A percentile compares a stretch with the other conserved stretches of the same genome.
Evolutionary conservation across 345 rosid genomes (phyloP).

Genomic region (Cardamine resedifolia): DNA sequence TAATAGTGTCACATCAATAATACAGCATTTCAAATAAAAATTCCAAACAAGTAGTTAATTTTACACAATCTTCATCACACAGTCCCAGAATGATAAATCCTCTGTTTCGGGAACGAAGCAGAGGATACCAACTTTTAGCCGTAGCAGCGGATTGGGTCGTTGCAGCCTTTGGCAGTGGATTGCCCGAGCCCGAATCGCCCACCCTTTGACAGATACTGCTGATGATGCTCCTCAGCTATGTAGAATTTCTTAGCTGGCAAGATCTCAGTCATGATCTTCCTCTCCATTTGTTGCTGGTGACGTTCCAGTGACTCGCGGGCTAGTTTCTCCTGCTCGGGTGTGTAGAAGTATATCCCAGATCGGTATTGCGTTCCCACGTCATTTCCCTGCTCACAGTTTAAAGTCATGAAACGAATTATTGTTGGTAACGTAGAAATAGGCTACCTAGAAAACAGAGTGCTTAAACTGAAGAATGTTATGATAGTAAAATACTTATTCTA

Average conservation of each 20-base stretch:
- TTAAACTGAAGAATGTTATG: background rate
- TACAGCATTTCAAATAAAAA: background rate
- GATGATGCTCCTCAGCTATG: conserved; percentile 89
- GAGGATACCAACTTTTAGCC: conserved; percentile 47
- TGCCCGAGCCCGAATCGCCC: conserved; percentile 79
- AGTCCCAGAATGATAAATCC: background rate
- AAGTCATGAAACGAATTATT: background rate
- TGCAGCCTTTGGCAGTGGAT: conserved; percentile 82
- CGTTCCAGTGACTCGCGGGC: conserved; percentile 66
- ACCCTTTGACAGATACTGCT: conserved; percentile 89
- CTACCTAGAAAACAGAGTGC: background rate
- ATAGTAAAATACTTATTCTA: background rate
- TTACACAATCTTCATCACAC: background rate
- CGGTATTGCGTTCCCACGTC: conserved; percentile 94
- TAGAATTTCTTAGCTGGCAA: conserved; percentile 90
- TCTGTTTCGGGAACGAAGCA: conserved; percentile 12
- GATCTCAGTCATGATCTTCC: conserved; percentile 79
- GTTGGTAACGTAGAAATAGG: background rate
- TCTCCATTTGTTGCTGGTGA: conserved; percentile 58
- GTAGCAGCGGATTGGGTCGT: conserved; percentile 86
- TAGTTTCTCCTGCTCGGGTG: conserved; percentile 80
- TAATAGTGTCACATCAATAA: too few species aligned
- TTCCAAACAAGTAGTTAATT: background rate
- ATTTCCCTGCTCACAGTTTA: conserved; percentile 55
- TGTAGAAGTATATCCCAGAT: conserved; percentile 79